Evolutionary conservation across 2,329 filamentous ascomycete species (phyloP).

Genomic region (Xenosphaeropsis pyriputrescens): DNA sequence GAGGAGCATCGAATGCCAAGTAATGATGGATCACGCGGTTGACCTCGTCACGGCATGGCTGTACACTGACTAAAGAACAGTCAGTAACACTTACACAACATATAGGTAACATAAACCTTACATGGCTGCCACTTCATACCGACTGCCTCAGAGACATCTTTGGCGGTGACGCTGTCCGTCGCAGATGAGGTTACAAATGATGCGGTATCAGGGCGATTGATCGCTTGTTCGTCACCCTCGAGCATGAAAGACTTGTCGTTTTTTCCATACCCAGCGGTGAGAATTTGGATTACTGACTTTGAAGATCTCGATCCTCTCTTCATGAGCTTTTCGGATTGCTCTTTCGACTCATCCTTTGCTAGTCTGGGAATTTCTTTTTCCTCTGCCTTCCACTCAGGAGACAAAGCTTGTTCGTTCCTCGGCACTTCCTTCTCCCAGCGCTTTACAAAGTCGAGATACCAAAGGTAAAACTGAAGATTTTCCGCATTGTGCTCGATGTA

Average conservation of each 20-base stretch:
- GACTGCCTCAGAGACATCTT: conserved; percentile 26
- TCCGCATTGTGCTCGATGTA: conserved; percentile 70
- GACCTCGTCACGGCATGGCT: conserved; percentile 66
- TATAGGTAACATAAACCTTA: conserved; percentile 28
- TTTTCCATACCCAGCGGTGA: not conserved
- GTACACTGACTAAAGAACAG: conserved; percentile 46
- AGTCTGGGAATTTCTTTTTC: conserved; percentile 5
- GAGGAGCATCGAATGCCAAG: conserved; percentile 49
- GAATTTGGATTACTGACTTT: no score
- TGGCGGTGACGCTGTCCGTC: conserved; percentile 1
- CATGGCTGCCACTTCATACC: conserved; percentile 52
- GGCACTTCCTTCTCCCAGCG: conserved; percentile 29
- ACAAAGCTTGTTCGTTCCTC: conserved; percentile 33
- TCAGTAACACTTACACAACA: conserved; percentile 3
- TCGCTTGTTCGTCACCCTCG: not conserved
- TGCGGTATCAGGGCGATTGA: not conserved
- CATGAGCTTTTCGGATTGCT: conserved; percentile 2
- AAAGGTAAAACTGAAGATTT: conserved; percentile 61
- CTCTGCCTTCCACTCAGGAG: conserved; percentile 47
- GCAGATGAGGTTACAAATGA: conserved; percentile 2
- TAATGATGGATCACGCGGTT: conserved; percentile 63
- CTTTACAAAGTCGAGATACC: conserved; percentile 40
- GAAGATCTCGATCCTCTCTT: no score
- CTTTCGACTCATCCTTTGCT: conserved; percentile 6
- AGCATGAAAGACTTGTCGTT: not conserved